phyloP scores from a whole-genome alignment of 345 rosid species.

The Alliaria petiolata region DNA sequence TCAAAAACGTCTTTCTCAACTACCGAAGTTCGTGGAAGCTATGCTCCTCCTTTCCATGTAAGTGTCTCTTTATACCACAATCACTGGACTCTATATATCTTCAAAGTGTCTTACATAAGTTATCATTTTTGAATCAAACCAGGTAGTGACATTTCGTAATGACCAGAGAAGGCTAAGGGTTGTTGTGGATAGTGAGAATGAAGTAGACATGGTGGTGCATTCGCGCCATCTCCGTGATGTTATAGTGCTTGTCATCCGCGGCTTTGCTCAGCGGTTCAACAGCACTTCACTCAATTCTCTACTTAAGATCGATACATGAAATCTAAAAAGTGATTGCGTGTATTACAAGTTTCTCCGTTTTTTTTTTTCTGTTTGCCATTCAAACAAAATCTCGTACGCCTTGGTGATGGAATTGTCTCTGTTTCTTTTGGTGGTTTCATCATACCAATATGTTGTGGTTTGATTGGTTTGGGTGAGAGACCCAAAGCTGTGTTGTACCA shows the following conservation, averaged over 20 bases:
- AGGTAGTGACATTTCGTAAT: conserved; percentile 82
- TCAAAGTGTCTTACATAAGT: neutral
- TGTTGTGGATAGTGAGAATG: conserved; percentile 86
- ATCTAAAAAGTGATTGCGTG: neutral
- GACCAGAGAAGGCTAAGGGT: conserved; percentile 80
- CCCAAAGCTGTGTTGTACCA: neutral
- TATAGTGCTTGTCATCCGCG: conserved; percentile 75
- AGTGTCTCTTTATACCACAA: conserved; percentile 23
- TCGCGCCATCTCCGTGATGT: conserved; percentile 79
- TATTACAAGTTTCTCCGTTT: neutral
- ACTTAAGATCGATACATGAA: conserved; percentile 53
- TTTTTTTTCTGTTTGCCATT: neutral
- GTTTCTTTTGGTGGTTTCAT: neutral
- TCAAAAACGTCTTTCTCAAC: conserved; percentile 83
- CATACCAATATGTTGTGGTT: neutral
- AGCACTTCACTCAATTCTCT: conserved; percentile 95
- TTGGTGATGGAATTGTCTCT: neutral
- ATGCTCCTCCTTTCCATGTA: conserved; percentile 94
- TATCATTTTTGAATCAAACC: conserved; percentile 18
- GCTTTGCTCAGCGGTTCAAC: conserved; percentile 91
- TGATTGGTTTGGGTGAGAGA: neutral
- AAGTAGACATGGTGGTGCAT: conserved; percentile 74
- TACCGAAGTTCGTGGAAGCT: conserved; percentile 93
- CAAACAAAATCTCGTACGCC: neutral
- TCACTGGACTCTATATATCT: neutral